These are phyloP conservation scores for Cicer yamashitae DNA, from an alignment of 306 rosid genomes.

Conservation along the genomic window DNA sequence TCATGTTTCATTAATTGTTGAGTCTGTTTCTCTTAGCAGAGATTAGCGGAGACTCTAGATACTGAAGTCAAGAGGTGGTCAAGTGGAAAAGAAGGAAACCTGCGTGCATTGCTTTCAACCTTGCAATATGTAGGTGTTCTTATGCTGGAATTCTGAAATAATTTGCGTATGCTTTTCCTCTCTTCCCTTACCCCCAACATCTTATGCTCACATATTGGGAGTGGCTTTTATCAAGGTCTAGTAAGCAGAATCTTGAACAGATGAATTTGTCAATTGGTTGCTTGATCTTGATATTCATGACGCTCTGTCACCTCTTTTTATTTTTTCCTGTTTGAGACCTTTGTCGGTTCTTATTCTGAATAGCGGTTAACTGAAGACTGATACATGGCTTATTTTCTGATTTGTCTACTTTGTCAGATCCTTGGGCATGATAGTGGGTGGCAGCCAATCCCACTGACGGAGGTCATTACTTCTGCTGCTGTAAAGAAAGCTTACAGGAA, in stretches of 20 bases:
- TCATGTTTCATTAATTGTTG: slow-evolving; percentile 42
- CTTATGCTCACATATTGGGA: slow-evolving; percentile 16
- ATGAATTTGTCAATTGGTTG: slow-evolving; percentile 29
- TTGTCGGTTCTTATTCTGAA: slow-evolving; percentile 5
- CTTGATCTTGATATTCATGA: slow-evolving; percentile 34
- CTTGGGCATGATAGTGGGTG: slow-evolving; percentile 91
- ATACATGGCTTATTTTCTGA: slow-evolving; percentile 21
- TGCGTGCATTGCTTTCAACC: slow-evolving; percentile 97
- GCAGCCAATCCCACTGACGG: slow-evolving; percentile 92
- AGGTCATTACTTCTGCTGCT: slow-evolving; percentile 90
- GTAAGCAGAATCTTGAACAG: slow-evolving; percentile 1
- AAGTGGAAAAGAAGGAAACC: slow-evolving; percentile 96
- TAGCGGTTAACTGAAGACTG: not conserved
- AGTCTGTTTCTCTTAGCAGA: slow-evolving; percentile 66
- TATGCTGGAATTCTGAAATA: slow-evolving; percentile 40
- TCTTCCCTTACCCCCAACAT: slow-evolving; percentile 21
- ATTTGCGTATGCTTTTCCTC: not conserved
- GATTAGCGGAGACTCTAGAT: slow-evolving; percentile 91
- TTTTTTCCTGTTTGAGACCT: slow-evolving; percentile 28
- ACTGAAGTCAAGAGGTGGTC: slow-evolving; percentile 99
- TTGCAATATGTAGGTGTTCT: slow-evolving; percentile 89
- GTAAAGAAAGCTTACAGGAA: slow-evolving; percentile 95
- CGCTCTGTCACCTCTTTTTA: not conserved
- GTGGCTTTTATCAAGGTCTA: slow-evolving; percentile 15
- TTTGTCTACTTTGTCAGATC: slow-evolving; percentile 59